phyloP scores from a whole-genome alignment of 1,284 basidiomycete species.

The Cutaneotrichosporon mucoides region DNA sequence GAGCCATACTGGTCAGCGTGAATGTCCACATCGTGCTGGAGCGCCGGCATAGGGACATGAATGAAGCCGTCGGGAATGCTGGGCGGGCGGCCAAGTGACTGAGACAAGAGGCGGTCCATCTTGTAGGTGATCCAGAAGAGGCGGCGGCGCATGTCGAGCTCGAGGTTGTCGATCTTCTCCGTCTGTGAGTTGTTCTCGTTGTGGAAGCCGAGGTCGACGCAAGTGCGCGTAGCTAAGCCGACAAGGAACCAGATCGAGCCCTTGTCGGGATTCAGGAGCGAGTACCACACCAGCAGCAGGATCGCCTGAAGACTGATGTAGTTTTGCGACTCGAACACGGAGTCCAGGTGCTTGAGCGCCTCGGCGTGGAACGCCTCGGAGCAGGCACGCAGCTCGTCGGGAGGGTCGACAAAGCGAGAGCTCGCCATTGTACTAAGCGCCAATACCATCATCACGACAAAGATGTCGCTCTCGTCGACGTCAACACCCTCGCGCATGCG shows the following conservation, averaged over 20 bases:
- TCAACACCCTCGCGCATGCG: slow-evolving; percentile 41
- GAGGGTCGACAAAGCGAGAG: slow-evolving; percentile 49
- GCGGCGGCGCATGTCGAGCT: slow-evolving; percentile 49
- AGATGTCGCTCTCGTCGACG: slow-evolving; percentile 47
- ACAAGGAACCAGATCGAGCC: slow-evolving; percentile 51
- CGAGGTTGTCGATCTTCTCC: slow-evolving; percentile 45
- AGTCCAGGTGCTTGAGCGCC: slow-evolving; percentile 50
- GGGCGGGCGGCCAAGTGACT: slow-evolving; percentile 48
- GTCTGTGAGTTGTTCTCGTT: slow-evolving; percentile 47
- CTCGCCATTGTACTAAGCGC: slow-evolving; percentile 51
- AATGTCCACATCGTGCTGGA: slow-evolving; percentile 47
- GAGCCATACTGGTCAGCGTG: slow-evolving; percentile 35
- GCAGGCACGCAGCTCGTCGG: slow-evolving; percentile 49
- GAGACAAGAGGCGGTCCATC: slow-evolving; percentile 48
- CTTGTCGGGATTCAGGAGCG: slow-evolving; percentile 50
- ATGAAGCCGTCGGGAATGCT: slow-evolving; percentile 50
- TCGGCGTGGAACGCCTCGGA: slow-evolving; percentile 51
- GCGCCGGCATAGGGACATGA: slow-evolving; percentile 42
- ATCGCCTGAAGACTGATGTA: slow-evolving; percentile 51
- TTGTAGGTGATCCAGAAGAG: slow-evolving; percentile 51
- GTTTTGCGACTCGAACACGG: slow-evolving; percentile 47
- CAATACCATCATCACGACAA: slow-evolving; percentile 51
- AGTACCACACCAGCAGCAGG: slow-evolving; percentile 49
- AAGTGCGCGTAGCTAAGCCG: slow-evolving; percentile 49
- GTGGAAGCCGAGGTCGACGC: slow-evolving; percentile 50